phyloP scores from a whole-genome alignment of 106 monocot species.

The Dioscorea zingiberensis region DNA sequence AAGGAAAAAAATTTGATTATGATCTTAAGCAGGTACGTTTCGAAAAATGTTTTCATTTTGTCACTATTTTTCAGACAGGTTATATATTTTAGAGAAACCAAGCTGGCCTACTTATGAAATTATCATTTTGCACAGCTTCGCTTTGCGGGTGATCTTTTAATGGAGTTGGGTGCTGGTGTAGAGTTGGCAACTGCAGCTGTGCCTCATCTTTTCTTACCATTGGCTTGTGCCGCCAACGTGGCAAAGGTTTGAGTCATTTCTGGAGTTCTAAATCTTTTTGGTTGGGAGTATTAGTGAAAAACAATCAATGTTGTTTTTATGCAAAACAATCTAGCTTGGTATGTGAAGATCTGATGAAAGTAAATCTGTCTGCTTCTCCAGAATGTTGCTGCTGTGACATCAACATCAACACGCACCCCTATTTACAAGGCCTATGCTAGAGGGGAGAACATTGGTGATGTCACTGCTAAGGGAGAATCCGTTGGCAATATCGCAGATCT shows the following conservation, averaged over 20 bases:
- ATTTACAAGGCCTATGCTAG: slow-evolving; percentile 97
- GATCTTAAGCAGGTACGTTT: slow-evolving; percentile 88
- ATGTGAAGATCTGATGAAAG: too few species aligned
- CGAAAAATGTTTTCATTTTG: not conserved
- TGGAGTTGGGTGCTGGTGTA: slow-evolving; percentile 96
- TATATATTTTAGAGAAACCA: not conserved
- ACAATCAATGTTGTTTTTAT: too few species aligned
- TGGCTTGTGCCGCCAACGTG: slow-evolving; percentile 96
- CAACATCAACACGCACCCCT: slow-evolving; percentile 93
- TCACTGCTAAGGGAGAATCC: slow-evolving; percentile 99
- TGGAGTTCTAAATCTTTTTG: not conserved
- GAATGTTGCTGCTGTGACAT: slow-evolving; percentile 98
- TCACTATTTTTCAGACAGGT: not conserved
- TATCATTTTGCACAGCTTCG: slow-evolving; percentile 57
- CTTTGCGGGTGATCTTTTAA: slow-evolving; percentile 84
- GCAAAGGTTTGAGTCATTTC: slow-evolving; percentile 46
- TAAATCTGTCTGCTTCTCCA: slow-evolving; percentile 11
- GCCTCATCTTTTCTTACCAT: slow-evolving; percentile 89
- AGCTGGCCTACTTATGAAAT: not conserved
- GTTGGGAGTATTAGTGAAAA: not conserved
- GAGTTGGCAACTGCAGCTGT: slow-evolving; percentile 87
- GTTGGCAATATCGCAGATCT: slow-evolving; percentile 97
- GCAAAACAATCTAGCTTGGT: too few species aligned
- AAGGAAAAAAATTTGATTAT: slow-evolving; percentile 98
- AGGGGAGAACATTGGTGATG: slow-evolving; percentile 99